A percentile compares a stretch with the other conserved stretches of the same genome.
These are phyloP conservation scores for Mucor racemosus DNA, from an alignment of 371 early-diverging fungal species.

Conservation along the genomic window DNA sequence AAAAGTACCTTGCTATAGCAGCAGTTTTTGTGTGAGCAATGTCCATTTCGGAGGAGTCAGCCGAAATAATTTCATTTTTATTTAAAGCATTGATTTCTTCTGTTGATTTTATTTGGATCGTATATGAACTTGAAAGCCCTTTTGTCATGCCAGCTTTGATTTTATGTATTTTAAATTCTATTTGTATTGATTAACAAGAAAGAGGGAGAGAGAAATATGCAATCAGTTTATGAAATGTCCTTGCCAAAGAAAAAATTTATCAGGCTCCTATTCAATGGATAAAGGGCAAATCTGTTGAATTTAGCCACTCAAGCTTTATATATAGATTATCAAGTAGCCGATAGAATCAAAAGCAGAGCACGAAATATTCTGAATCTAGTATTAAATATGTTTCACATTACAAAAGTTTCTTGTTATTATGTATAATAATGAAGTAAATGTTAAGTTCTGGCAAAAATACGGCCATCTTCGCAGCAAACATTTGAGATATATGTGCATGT, in stretches of 20 bases:
- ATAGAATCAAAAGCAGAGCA: constrained; percentile 4
- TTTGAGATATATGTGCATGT: no score
- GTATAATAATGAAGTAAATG: background rate
- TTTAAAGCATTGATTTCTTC: background rate
- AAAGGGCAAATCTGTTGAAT: background rate
- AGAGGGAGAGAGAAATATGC: background rate
- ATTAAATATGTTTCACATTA: background rate
- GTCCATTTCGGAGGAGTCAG: background rate
- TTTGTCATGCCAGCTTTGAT: background rate
- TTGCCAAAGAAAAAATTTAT: background rate
- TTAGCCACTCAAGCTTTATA: background rate
- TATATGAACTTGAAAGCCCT: constrained; percentile 5
- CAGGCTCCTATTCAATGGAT: constrained; percentile 1
- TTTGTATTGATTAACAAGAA: background rate
- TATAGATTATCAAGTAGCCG: background rate
- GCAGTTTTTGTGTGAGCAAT: background rate
- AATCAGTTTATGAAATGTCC: background rate
- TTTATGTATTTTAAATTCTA: background rate
- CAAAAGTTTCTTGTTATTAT: background rate
- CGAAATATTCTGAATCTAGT: background rate
- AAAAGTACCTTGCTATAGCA: no score
- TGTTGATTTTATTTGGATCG: background rate
- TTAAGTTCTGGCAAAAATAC: no score
- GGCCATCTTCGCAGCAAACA: background rate
- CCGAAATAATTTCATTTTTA: background rate